A percentile compares a stretch with the other conserved stretches of the same genome.
These are phyloP conservation scores for Mortierella sp. DNA, from an alignment of 371 early-diverging fungal species.

Conservation along the genomic window DNA sequence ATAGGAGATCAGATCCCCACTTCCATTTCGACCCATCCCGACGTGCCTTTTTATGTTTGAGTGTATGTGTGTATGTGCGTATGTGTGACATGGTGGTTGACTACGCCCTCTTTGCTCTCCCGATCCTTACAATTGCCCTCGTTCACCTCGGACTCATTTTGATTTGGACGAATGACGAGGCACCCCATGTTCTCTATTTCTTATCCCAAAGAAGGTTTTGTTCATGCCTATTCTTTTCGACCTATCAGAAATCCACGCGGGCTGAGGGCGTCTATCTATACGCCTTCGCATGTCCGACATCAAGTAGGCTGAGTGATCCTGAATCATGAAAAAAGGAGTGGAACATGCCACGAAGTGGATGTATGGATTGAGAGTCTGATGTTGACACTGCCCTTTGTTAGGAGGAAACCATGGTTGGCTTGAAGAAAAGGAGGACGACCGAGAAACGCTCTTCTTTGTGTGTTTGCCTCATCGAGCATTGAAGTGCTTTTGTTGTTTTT, in stretches of 20 bases:
- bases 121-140: neutral
- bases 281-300: neutral
- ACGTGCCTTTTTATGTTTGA: neutral
- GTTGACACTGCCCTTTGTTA: neutral
- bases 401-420: too few species aligned
- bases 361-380: neutral
- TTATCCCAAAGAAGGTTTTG: neutral
- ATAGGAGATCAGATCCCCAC: neutral
- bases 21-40: neutral
- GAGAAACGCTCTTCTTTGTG: too few species aligned
- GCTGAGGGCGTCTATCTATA: neutral
- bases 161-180: neutral
- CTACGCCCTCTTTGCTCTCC: neutral
- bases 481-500: too few species aligned
- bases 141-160: neutral
- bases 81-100: neutral
- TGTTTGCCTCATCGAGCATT: too few species aligned
- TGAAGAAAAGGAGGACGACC: too few species aligned
- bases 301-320: neutral
- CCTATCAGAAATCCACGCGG: conserved; percentile 8
- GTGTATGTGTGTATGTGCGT: neutral
- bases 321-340: too few species aligned
- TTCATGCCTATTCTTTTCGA: neutral
- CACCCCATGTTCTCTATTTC: neutral
- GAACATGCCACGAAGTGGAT: neutral